Percentiles rank a stretch among this genome's conserved stretches.
phyloP scores from a whole-genome alignment of 2,329 filamentous ascomycete species.

The Microcyclospora tardicrescens region DNA sequence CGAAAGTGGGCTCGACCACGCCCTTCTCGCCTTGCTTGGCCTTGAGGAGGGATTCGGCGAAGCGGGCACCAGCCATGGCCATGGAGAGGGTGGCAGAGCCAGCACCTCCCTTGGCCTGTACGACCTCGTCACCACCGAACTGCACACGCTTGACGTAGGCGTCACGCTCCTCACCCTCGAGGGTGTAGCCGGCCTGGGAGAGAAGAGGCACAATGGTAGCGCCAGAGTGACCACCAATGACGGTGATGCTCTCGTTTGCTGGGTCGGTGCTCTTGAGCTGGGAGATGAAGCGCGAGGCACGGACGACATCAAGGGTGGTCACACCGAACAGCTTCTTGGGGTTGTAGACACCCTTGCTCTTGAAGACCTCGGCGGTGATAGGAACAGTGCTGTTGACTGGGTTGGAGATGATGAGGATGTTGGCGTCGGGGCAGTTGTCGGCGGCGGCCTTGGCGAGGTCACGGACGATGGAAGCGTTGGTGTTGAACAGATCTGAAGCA shows the following conservation, averaged over 20 bases:
- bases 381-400: constrained; percentile 98
- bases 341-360: constrained; percentile 91
- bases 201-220: constrained; percentile 97
- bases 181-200: constrained; percentile 82
- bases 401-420: constrained; percentile 96
- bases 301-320: constrained; percentile 97
- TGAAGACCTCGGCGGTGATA: constrained; percentile 95
- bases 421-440: constrained; percentile 77
- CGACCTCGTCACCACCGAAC: constrained; percentile 98
- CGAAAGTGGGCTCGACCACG: constrained; percentile 89
- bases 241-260: constrained; percentile 83
- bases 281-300: constrained; percentile 93
- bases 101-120: constrained; percentile 96
- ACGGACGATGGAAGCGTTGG: constrained; percentile 98
- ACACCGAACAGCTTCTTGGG: constrained; percentile 98
- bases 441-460: constrained; percentile 93
- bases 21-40: constrained; percentile 88
- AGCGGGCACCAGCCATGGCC: constrained; percentile 82
- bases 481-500: constrained; percentile 85
- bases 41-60: constrained; percentile 85
- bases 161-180: constrained; percentile 60
- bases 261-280: constrained; percentile 87
- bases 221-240: constrained; percentile 93
- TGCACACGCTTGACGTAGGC: constrained; percentile 87
- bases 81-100: constrained; percentile 96